These are phyloP conservation scores for Nematodospora anomalae DNA, from an alignment of 1,139 yeast species.

Conservation along the genomic window DNA sequence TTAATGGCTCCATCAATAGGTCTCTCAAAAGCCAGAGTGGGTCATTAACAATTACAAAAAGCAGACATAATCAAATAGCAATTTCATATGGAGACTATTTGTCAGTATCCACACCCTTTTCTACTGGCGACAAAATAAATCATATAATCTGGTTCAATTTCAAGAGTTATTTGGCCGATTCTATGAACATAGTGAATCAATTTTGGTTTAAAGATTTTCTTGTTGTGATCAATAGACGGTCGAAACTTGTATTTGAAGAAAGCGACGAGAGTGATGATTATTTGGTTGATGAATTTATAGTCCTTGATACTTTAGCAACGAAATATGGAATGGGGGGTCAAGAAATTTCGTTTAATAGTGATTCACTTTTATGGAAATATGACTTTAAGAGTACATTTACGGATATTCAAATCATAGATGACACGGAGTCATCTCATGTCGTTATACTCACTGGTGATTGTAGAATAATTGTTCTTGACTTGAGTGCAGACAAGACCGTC, in stretches of 20 bases:
- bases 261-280: conserved; percentile 14
- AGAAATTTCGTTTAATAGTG: conserved; percentile 38
- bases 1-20: conserved; percentile 19
- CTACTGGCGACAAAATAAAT: conserved; percentile 25
- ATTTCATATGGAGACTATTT: conserved; percentile 31
- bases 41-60: conserved; percentile 25
- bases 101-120: conserved; percentile 40
- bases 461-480: conserved; percentile 33
- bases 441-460: conserved; percentile 33
- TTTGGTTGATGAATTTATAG: conserved; percentile 38
- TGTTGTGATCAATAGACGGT: conserved; percentile 34
- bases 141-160: conserved; percentile 47
- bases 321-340: conserved; percentile 39
- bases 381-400: conserved; percentile 33
- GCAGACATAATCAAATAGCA: conserved; percentile 29
- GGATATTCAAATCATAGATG: conserved; percentile 17
- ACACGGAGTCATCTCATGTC: conserved; percentile 20
- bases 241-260: conserved; percentile 21
- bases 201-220: conserved; percentile 39
- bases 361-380: conserved; percentile 42
- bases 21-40: conserved; percentile 20
- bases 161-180: conserved; percentile 33
- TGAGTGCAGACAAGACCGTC: conserved; percentile 16
- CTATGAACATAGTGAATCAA: conserved; percentile 37
- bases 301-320: conserved; percentile 34